Conservation (phyloP, 352 stramenopile genomes). For the Pythium diclinum region DNA sequence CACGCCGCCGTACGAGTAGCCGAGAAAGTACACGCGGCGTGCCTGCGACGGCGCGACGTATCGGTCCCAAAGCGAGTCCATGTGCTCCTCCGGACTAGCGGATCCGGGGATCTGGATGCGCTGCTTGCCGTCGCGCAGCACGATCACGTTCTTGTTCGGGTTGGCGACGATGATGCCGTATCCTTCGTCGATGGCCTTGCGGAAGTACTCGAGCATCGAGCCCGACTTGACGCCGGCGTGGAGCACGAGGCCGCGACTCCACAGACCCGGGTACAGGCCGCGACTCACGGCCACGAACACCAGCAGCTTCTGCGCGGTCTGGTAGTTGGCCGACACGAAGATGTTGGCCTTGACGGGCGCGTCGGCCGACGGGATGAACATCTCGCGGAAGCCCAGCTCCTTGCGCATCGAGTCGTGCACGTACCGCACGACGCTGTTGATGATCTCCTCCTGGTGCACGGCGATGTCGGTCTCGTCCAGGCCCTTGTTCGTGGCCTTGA, state of each 20-base stretch:
- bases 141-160: constrained; percentile 88
- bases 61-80: constrained; percentile 86
- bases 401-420: constrained; percentile 84
- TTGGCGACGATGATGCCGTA: constrained; percentile 89
- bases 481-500: constrained; percentile 81
- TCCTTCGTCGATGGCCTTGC: constrained; percentile 78
- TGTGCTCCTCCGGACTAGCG: constrained; percentile 83
- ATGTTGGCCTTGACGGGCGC: constrained; percentile 79
- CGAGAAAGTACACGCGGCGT: constrained; percentile 79
- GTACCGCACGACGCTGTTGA: constrained; percentile 83
- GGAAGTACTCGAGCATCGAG: constrained; percentile 89
- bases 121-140: constrained; percentile 77
- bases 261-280: constrained; percentile 78
- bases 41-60: constrained; percentile 62
- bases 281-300: constrained; percentile 83
- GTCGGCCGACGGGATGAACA: constrained; percentile 65
- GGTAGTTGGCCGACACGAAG: constrained; percentile 82
- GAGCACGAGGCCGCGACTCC: constrained; percentile 81
- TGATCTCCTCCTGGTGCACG: constrained; percentile 87
- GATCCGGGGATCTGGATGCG: constrained; percentile 81
- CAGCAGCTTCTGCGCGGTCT: constrained; percentile 77
- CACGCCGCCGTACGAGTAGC: constrained; percentile 87
- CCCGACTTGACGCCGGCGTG: constrained; percentile 84
- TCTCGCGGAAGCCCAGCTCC: constrained; percentile 73
- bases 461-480: constrained; percentile 81